Percentiles rank a stretch among this genome's conserved stretches.
These are phyloP conservation scores for Irpex sp. DNA, from an alignment of 1,284 basidiomycete species.

Conservation along the genomic window DNA sequence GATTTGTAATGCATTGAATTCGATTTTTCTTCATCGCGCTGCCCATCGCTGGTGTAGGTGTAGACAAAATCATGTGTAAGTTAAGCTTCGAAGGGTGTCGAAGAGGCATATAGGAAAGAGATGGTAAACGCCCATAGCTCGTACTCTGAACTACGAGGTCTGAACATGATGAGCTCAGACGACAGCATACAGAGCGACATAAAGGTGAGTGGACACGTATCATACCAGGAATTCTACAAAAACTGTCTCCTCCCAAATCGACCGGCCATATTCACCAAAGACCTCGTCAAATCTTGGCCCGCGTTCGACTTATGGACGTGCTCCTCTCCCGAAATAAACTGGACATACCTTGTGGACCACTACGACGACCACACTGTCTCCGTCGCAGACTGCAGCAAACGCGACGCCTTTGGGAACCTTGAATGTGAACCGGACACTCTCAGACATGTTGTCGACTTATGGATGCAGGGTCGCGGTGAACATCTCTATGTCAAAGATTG, in stretches of 20 bases:
- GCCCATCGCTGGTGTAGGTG: too few species aligned
- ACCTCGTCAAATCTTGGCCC: constrained; percentile 20
- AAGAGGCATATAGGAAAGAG: too few species aligned
- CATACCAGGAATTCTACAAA: constrained; percentile 21
- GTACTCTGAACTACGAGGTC: too few species aligned
- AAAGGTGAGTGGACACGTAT: neutral
- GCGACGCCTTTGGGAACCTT: constrained; percentile 24
- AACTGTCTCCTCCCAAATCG: constrained; percentile 21
- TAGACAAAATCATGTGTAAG: too few species aligned
- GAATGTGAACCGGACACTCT: constrained; percentile 18
- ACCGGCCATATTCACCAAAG: constrained; percentile 22
- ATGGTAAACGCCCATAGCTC: too few species aligned
- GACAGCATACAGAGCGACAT: too few species aligned
- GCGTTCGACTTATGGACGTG: constrained; percentile 16
- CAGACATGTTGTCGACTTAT: constrained; percentile 20
- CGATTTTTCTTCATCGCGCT: too few species aligned
- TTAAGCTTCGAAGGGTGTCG: too few species aligned
- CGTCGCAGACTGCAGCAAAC: constrained; percentile 23
- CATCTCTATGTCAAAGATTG: constrained; percentile 29
- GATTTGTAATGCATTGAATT: too few species aligned
- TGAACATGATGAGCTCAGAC: too few species aligned
- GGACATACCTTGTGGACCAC: constrained; percentile 15
- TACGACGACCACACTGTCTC: constrained; percentile 21
- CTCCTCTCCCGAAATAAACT: constrained; percentile 15
- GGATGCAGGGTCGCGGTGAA: constrained; percentile 17